Conservation (phyloP, 768 basidiomycete genomes). For the Phlebiopsis gigantea region DNA sequence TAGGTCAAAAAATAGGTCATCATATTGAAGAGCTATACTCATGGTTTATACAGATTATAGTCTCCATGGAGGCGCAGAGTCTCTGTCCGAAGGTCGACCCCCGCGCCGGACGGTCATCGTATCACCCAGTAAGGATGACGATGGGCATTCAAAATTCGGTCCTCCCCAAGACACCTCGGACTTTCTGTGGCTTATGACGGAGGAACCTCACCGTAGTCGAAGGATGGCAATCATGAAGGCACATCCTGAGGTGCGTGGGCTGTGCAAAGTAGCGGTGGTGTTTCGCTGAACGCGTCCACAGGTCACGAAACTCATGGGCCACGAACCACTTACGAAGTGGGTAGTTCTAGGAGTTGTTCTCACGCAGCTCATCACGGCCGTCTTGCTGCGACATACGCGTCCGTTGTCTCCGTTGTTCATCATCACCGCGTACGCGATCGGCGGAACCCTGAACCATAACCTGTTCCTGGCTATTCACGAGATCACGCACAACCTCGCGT, state of each 20-base stretch:
- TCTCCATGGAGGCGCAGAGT: constrained; percentile 80
- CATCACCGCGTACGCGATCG: constrained; percentile 74
- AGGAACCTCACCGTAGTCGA: constrained; percentile 91
- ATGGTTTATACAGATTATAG: constrained; percentile 56
- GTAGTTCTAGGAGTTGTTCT: constrained; percentile 78
- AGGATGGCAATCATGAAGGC: constrained; percentile 88
- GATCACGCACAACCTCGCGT: constrained; percentile 96
- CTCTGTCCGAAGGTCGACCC: constrained; percentile 47
- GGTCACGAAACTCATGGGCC: constrained; percentile 96
- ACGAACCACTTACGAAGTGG: constrained; percentile 89
- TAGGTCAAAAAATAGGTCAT: neutral
- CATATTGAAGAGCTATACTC: constrained; percentile 1
- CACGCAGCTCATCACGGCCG: constrained; percentile 64
- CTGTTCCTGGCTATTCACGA: constrained; percentile 98
- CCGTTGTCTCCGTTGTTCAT: constrained; percentile 72
- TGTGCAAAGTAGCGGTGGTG: neutral
- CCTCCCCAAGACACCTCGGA: constrained; percentile 76
- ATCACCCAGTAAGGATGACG: constrained; percentile 44
- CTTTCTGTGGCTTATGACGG: constrained; percentile 96
- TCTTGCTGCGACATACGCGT: constrained; percentile 59
- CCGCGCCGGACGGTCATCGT: constrained; percentile 33
- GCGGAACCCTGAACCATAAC: constrained; percentile 96
- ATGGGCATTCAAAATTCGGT: constrained; percentile 37
- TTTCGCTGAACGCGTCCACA: constrained; percentile 24
- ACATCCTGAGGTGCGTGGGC: constrained; percentile 73